These are phyloP conservation scores for Wickerhamomyces ciferrii DNA, from an alignment of 805 yeast genomes.

Conservation along the genomic window DNA sequence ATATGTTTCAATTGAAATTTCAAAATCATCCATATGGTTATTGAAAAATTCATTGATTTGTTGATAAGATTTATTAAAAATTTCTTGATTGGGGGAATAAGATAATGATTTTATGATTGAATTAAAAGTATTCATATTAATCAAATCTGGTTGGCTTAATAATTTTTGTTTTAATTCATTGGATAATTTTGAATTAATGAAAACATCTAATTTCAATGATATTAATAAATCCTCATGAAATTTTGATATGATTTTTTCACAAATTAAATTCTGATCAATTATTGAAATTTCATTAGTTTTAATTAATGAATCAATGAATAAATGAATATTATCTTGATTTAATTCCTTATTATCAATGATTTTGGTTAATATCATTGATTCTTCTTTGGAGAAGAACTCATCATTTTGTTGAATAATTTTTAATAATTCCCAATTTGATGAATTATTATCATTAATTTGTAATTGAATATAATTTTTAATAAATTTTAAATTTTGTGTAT, in stretches of 20 bases:
- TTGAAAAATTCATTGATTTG: neutral
- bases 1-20: slow-evolving; percentile 6
- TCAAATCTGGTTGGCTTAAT: too few relatives aligned
- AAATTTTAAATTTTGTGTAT: neutral
- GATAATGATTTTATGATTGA: neutral
- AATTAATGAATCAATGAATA: neutral
- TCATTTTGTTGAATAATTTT: too few relatives aligned
- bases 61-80: neutral
- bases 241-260: neutral
- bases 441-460: too few relatives aligned
- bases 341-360: too few relatives aligned
- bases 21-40: neutral
- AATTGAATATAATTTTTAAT: neutral
- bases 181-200: too few relatives aligned
- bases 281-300: neutral
- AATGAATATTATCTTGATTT: too few relatives aligned
- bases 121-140: neutral
- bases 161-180: too few relatives aligned
- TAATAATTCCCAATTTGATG: too few relatives aligned
- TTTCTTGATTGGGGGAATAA: neutral
- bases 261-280: too few relatives aligned
- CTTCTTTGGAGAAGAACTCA: too few relatives aligned
- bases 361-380: neutral
- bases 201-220: neutral
- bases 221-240: neutral